Evolutionary conservation across 306 rosid genomes (phyloP), one percentile per base, ranked within the genome.

Genomic region (Adenanthera pavonina): DNA sequence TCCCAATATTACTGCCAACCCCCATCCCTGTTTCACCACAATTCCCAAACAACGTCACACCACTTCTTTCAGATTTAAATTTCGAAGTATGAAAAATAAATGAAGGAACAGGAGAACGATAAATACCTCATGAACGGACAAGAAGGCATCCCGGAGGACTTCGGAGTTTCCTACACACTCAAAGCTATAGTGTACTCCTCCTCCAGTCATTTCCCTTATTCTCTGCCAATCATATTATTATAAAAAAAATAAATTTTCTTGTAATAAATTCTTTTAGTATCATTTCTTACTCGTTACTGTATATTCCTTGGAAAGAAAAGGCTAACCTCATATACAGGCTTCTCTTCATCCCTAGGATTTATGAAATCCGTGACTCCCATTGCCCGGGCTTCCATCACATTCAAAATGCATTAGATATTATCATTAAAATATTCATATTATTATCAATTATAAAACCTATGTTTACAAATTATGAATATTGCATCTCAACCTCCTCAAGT

Each of bases 291-390:
- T 61, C 2, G 10, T 46, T 46, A 46, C 1, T 25, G 30, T 25
- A 25, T 19, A 56, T 7, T 56, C 0, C 9, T 34, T 34, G 9
- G 46, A 64, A 6, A 64, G 44, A 17, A 69, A 53, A 3, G 5
- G 72, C 87, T 8, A 17, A 87, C 94, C 94, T 91, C 91, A 36
- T 78, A 78, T 36, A 78, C 74, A 0, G 92, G 90, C 57, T 89
- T 89, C 41, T 88, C 84, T 6, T 66, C 81, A 41, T 87, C 90
- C 6, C 4, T 61, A 3, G 94, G 94, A 71, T 91, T 87, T 35
- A 91, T 84, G 48, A 88, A 89, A 76, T 91, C 85, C 0, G 90
- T 89, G 69, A 91, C 68, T 64, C 94, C 94, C 79, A 91, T 79
- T 11, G 74, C 76, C 82, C 71, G 82, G 3, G 90, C 94, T 90